Conservation (phyloP, 2,329 filamentous ascomycete species). For the Colletotrichum aenigma region DNA sequence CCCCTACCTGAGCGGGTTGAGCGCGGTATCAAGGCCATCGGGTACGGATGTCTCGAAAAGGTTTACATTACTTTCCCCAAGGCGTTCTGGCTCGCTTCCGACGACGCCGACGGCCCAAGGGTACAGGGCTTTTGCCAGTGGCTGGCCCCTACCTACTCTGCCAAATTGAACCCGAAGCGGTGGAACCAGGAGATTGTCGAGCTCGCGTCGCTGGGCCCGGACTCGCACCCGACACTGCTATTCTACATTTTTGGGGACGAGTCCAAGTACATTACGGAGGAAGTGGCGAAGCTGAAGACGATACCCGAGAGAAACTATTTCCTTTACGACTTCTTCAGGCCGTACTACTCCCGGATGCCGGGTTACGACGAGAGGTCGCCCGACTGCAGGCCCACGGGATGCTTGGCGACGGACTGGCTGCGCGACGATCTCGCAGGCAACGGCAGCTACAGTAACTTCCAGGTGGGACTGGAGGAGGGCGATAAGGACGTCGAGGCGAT, state of each 20-base stretch:
- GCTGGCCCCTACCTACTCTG: conserved; percentile 71
- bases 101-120: conserved; percentile 39
- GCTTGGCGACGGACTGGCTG: conserved; percentile 78
- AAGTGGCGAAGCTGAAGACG: conserved; percentile 43
- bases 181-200: conserved; percentile 84
- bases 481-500: conserved; percentile 74
- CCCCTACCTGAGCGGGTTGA: conserved; percentile 60
- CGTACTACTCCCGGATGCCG: conserved; percentile 79
- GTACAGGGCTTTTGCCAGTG: conserved; percentile 77
- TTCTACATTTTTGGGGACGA: conserved; percentile 79
- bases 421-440: conserved; percentile 79
- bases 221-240: conserved; percentile 79
- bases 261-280: conserved; percentile 56
- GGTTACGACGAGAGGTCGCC: conserved; percentile 60
- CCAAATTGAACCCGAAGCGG: conserved; percentile 60
- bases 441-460: conserved; percentile 87
- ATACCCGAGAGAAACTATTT: conserved; percentile 54
- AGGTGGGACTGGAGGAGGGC: conserved; percentile 71
- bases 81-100: conserved; percentile 71
- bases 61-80: conserved; percentile 72
- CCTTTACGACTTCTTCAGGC: conserved; percentile 71
- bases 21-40: conserved; percentile 66
- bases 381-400: conserved; percentile 65
- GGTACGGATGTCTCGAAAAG: conserved; percentile 76
- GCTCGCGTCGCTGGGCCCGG: conserved; percentile 68